Evolutionary conservation across 805 yeast species (phyloP).

Genomic region (Candida golubevii): DNA sequence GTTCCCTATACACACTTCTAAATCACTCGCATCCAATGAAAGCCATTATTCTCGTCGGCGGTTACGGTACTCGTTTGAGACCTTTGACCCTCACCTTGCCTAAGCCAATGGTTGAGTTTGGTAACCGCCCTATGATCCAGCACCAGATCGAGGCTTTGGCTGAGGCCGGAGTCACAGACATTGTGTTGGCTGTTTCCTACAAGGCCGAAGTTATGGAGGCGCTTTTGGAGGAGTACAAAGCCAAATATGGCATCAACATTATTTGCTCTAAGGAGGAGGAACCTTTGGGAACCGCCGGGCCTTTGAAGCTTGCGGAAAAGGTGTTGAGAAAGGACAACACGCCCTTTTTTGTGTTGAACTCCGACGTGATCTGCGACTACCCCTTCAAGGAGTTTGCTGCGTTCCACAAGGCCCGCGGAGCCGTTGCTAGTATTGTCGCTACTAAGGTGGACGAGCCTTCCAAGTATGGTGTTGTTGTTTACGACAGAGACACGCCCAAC

Average conservation of each 20-base stretch:
- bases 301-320: conserved; percentile 93
- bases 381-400: conserved; percentile 90
- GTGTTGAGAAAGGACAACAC: conserved; percentile 90
- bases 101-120: conserved; percentile 96
- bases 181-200: conserved; percentile 97
- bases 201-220: conserved; percentile 99
- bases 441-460: conserved; percentile 99
- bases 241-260: conserved; percentile 88
- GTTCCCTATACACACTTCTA: conserved; percentile 10
- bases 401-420: conserved; percentile 95
- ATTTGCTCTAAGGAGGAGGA: conserved; percentile 98
- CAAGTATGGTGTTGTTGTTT: conserved; percentile 99
- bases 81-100: conserved; percentile 94
- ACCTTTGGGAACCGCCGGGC: conserved; percentile 99
- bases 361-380: conserved; percentile 98
- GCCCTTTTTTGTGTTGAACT: conserved; percentile 96
- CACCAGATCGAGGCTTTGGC: conserved; percentile 99
- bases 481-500: conserved; percentile 91
- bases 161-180: conserved; percentile 97
- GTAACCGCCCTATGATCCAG: conserved; percentile 97
- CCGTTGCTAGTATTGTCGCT: conserved; percentile 97
- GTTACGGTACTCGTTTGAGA: conserved; percentile 99
- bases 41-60: conserved; percentile 97
- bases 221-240: conserved; percentile 89
- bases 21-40: conserved; percentile 50